Conservation (phyloP, 2,329 filamentous ascomycete species). For the Diplodia corticola region DNA sequence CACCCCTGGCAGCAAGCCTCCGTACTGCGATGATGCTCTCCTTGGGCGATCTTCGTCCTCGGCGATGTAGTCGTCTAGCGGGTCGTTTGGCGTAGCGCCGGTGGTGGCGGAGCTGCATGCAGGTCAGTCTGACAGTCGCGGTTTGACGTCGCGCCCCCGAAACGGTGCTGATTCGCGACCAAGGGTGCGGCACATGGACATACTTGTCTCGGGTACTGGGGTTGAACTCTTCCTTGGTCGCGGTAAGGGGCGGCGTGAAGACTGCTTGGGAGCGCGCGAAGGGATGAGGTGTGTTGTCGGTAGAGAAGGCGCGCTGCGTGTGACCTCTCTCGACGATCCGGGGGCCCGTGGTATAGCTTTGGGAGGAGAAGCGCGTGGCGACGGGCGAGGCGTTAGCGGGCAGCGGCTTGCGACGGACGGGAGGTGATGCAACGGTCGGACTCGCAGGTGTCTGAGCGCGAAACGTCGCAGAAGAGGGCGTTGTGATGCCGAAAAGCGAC, state of each 20-base stretch:
- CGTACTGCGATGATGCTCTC: conserved; percentile 18
- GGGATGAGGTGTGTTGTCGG: conserved; percentile 34
- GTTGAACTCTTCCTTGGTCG: conserved; percentile 29
- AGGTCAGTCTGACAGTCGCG: conserved; percentile 1
- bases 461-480: conserved; percentile 48
- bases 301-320: conserved; percentile 31
- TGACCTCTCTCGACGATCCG: conserved; percentile 29
- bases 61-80: conserved; percentile 29
- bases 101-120: conserved; percentile 27
- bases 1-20: conserved; percentile 25
- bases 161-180: neutral
- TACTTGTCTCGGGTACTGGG: conserved; percentile 43
- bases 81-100: conserved; percentile 29
- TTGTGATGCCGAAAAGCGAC: conserved; percentile 42
- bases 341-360: conserved; percentile 45
- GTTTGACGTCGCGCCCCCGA: conserved; percentile 1
- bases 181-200: conserved; percentile 24
- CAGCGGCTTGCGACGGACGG: conserved; percentile 56
- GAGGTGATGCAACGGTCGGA: conserved; percentile 39
- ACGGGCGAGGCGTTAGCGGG: conserved; percentile 53
- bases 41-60: conserved; percentile 25
- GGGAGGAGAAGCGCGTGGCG: conserved; percentile 44
- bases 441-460: conserved; percentile 45
- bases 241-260: conserved; percentile 34
- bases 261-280: conserved; percentile 30